These are phyloP conservation scores for Cladosporium sp. DNA, from an alignment of 2,329 filamentous ascomycete species.

Conservation along the genomic window DNA sequence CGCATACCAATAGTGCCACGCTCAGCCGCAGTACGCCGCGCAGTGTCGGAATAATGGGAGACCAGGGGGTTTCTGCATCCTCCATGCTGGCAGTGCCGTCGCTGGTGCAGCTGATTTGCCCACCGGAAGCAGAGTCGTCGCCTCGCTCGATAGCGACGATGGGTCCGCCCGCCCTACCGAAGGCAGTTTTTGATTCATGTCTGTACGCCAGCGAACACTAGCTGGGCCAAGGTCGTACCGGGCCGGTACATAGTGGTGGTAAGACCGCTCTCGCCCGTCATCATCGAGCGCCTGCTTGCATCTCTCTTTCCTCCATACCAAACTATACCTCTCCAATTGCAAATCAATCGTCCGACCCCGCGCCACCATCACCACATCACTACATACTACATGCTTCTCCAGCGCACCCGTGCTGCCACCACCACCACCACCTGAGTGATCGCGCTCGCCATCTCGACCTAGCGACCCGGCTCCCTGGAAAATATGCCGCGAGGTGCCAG, in stretches of 20 bases:
- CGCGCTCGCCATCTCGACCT: constrained; percentile 12
- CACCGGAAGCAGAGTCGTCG: background rate
- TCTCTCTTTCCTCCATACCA: constrained; percentile 1
- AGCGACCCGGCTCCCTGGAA: constrained; percentile 7
- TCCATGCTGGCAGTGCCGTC: background rate
- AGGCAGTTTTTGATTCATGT: constrained; percentile 2
- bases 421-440: constrained; percentile 17
- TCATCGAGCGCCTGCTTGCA: background rate
- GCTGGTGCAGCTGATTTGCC: background rate
- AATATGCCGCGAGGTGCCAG: constrained; percentile 22
- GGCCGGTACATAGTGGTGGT: constrained; percentile 3
- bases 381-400: background rate
- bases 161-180: background rate
- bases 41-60: background rate
- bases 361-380: constrained; percentile 5
- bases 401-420: background rate
- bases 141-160: background rate
- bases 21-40: background rate
- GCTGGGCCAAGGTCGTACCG: constrained; percentile 13
- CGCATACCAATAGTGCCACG: background rate
- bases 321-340: constrained; percentile 2
- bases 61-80: background rate
- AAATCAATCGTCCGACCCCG: background rate
- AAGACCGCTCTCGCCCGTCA: constrained; percentile 13
- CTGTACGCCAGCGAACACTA: constrained; percentile 3